These are phyloP conservation scores for Beauveria pseudobassiana DNA, from an alignment of 2,329 filamentous ascomycete genomes.

Conservation along the genomic window DNA sequence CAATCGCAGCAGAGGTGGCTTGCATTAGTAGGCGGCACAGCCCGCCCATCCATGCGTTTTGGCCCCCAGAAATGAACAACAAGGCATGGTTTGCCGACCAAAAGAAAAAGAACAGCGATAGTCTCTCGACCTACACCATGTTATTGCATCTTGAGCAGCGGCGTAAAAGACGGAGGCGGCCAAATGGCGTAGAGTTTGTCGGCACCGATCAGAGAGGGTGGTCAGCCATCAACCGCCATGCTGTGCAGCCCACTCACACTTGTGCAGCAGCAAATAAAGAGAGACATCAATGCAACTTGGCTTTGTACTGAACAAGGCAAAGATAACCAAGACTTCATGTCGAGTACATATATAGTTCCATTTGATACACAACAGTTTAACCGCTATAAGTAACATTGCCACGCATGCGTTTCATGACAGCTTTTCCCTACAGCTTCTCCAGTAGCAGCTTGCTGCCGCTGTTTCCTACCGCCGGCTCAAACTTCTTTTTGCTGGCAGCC, in stretches of 20 bases:
- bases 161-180: not conserved
- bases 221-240: constrained; percentile 4
- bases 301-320: constrained; percentile 5
- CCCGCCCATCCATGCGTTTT: not conserved
- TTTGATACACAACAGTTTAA: constrained; percentile 6
- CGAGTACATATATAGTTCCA: not conserved
- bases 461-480: constrained; percentile 47
- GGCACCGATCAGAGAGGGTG: not conserved
- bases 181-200: not conserved
- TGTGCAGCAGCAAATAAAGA: not conserved
- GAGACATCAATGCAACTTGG: not conserved
- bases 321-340: not conserved
- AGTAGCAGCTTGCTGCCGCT: constrained; percentile 54
- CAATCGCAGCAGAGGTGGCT: not conserved
- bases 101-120: not conserved
- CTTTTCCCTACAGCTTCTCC: constrained; percentile 39
- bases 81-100: not conserved
- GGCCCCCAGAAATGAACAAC: not conserved
- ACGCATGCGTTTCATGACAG: constrained; percentile 5
- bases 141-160: not conserved
- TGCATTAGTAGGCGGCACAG: not conserved
- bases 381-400: constrained; percentile 4
- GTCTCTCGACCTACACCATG: not conserved
- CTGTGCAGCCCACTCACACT: not conserved
- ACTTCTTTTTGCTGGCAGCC: constrained; percentile 30